Percentiles rank a stretch among this genome's conserved stretches.
Evolutionary conservation across 140 eudicot genomes (phyloP).

Genomic region (Eryngium alpinum): DNA sequence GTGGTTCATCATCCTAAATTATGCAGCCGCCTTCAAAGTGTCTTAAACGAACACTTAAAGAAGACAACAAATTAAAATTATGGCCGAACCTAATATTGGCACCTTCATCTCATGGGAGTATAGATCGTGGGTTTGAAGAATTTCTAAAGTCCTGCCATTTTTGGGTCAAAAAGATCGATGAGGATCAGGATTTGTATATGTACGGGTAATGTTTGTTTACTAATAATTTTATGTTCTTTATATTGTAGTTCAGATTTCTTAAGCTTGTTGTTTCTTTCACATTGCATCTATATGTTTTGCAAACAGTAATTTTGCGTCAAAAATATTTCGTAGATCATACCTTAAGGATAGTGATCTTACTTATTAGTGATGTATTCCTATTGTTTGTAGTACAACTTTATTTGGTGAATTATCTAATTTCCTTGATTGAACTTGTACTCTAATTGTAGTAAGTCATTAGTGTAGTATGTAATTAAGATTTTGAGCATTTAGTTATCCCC

Average conservation of each 20-base stretch:
- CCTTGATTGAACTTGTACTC: not conserved
- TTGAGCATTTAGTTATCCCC: not conserved
- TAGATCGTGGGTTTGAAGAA: not conserved
- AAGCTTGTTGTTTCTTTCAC: no score
- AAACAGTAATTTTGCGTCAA: no score
- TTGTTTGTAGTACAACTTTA: no score
- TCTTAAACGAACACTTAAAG: not conserved
- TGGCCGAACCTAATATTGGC: not conserved
- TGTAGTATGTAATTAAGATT: not conserved
- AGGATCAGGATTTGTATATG: conserved; percentile 23
- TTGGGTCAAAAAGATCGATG: conserved; percentile 22
- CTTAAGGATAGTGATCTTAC: no score
- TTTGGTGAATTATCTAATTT: not conserved
- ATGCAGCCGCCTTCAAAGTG: conserved; percentile 2
- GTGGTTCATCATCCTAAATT: not conserved
- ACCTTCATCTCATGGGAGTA: conserved; percentile 5
- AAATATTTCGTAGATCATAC: no score
- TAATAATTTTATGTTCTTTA: not conserved
- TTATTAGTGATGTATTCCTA: no score
- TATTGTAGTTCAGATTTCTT: not conserved
- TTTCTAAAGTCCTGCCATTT: conserved; percentile 19
- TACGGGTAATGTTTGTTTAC: conserved; percentile 16
- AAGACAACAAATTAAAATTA: not conserved
- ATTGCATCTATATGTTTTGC: no score
- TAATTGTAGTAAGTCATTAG: not conserved